Percentiles rank a stretch among this genome's conserved stretches.
These are phyloP conservation scores for Phragmites australis DNA, from an alignment of 176 grass and related monocot species.

Conservation along the genomic window DNA sequence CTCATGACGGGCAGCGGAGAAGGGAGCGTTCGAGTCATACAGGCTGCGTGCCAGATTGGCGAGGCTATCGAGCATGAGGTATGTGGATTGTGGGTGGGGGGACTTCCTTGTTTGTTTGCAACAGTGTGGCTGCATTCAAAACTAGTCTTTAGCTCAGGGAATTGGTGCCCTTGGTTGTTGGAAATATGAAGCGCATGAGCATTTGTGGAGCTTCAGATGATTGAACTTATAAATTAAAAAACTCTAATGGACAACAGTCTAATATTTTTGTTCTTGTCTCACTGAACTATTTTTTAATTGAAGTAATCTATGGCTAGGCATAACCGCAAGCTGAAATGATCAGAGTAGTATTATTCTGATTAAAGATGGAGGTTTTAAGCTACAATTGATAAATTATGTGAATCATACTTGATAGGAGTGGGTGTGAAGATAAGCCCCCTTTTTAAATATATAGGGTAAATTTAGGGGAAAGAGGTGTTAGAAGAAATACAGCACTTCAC, in stretches of 20 bases:
- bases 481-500: background rate
- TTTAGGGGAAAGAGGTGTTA: background rate
- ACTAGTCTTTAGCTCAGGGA: background rate
- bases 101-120: constrained; percentile 26
- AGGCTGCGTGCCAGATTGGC: constrained; percentile 58
- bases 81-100: background rate
- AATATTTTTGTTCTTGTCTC: constrained; percentile 4
- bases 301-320: background rate
- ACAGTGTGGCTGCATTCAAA: background rate
- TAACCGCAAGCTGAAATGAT: background rate
- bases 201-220: background rate
- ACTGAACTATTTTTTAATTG: background rate
- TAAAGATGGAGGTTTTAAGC: background rate
- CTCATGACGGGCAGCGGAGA: constrained; percentile 70
- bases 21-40: constrained; percentile 68
- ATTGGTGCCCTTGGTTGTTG: background rate
- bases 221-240: background rate
- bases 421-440: background rate
- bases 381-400: background rate
- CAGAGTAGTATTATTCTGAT: background rate
- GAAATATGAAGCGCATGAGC: background rate
- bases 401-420: background rate
- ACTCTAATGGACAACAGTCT: background rate
- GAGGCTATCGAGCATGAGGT: constrained; percentile 96
- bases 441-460: background rate